These are phyloP conservation scores for Schizochytrium sp. DNA, from an alignment of 108 stramenopile species.

Conservation along the genomic window DNA sequence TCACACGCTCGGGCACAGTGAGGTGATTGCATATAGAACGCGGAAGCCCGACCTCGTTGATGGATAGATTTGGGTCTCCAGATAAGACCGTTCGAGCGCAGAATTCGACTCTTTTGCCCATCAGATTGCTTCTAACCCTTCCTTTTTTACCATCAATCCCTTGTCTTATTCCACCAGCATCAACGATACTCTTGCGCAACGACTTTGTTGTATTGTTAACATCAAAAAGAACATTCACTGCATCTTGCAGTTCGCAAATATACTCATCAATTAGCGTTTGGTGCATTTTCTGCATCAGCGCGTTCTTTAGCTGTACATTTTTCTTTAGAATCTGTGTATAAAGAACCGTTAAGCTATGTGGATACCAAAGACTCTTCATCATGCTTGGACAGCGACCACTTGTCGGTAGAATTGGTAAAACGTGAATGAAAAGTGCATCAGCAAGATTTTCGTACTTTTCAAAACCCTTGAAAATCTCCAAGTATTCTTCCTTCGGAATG, in stretches of 20 bases:
- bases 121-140: slow-evolving; percentile 3
- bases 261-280: neutral
- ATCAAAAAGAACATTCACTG: slow-evolving; percentile 21
- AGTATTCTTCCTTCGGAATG: too few relatives aligned
- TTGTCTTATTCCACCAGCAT: slow-evolving; percentile 16
- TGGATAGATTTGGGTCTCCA: neutral
- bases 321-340: neutral
- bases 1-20: slow-evolving; percentile 23
- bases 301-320: neutral
- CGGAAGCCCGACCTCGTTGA: slow-evolving; percentile 47
- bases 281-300: neutral
- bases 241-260: neutral
- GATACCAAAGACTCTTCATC: neutral
- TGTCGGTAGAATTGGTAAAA: neutral
- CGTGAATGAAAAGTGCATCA: too few relatives aligned
- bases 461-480: too few relatives aligned
- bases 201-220: neutral
- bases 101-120: slow-evolving; percentile 35
- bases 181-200: neutral
- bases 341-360: neutral
- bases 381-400: neutral
- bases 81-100: slow-evolving; percentile 43
- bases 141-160: slow-evolving; percentile 15
- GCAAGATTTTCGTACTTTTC: too few relatives aligned
- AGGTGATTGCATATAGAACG: neutral